Conservation (phyloP, 1,139 yeast species). For the Debaryomyces nepalensis region DNA sequence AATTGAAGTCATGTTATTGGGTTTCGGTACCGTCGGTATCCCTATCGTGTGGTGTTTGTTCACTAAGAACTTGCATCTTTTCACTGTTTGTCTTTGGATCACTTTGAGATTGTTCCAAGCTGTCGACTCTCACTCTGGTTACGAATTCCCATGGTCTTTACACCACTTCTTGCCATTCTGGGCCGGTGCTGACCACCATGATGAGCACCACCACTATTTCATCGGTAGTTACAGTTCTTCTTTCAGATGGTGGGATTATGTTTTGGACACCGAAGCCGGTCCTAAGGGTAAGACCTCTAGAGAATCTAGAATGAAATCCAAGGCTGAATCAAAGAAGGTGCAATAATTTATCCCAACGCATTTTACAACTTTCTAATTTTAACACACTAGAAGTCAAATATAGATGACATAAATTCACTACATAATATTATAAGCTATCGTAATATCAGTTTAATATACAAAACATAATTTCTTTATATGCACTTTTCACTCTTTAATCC, state of each 20-base stretch:
- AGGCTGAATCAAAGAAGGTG: constrained; percentile 14
- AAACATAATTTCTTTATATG: neutral
- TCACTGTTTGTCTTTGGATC: constrained; percentile 50
- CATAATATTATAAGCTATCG: constrained; percentile 2
- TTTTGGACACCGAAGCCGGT: constrained; percentile 51
- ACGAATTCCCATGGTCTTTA: constrained; percentile 55
- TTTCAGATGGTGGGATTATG: constrained; percentile 53
- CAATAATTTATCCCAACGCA: constrained; percentile 3
- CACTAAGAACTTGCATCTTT: constrained; percentile 45
- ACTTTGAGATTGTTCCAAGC: constrained; percentile 51
- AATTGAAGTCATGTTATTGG: constrained; percentile 49
- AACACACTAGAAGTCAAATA: neutral
- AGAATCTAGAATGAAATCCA: constrained; percentile 38
- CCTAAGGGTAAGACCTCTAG: constrained; percentile 46
- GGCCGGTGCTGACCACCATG: constrained; percentile 58
- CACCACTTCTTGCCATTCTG: constrained; percentile 51
- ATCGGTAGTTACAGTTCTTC: constrained; percentile 51
- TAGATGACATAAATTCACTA: constrained; percentile 2
- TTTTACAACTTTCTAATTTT: neutral
- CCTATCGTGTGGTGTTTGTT: constrained; percentile 47
- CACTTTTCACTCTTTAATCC: constrained; percentile 28
- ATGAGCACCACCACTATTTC: constrained; percentile 52
- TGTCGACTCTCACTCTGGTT: constrained; percentile 53
- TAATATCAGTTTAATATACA: neutral
- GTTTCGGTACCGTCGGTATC: constrained; percentile 53